Evolutionary conservation across 352 stramenopile species (phyloP).

Genomic region (Hyaloperonospora arabidopsidis): DNA sequence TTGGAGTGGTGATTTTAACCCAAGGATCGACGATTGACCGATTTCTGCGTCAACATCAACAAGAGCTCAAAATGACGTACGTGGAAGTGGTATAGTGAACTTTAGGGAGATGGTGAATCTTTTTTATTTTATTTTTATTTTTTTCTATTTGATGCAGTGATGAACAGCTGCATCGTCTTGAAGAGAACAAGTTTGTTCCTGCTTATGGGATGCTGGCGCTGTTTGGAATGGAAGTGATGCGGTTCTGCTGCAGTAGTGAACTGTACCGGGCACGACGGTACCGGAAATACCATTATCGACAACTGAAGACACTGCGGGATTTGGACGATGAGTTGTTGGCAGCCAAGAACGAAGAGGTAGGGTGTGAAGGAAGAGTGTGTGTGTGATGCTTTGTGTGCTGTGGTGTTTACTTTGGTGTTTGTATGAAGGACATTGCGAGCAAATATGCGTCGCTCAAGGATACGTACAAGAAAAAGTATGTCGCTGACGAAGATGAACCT

Average conservation of each 20-base stretch:
- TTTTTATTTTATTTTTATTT: constrained; percentile 5
- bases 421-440: constrained; percentile 47
- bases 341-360: constrained; percentile 64
- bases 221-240: constrained; percentile 59
- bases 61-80: constrained; percentile 54
- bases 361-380: no score
- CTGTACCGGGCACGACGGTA: constrained; percentile 36
- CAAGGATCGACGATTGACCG: constrained; percentile 49
- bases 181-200: constrained; percentile 60
- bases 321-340: constrained; percentile 64
- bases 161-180: constrained; percentile 42
- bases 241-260: constrained; percentile 63
- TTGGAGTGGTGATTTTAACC: constrained; percentile 63
- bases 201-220: constrained; percentile 55
- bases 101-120: neutral
- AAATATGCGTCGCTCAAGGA: constrained; percentile 69
- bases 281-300: constrained; percentile 52
- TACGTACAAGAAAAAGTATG: constrained; percentile 76
- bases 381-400: neutral
- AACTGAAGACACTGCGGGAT: constrained; percentile 46
- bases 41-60: constrained; percentile 56
- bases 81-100: constrained; percentile 2
- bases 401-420: constrained; percentile 2
- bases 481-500: constrained; percentile 29
- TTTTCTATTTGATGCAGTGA: constrained; percentile 30